Percentiles rank a stretch among this genome's conserved stretches.
These are phyloP conservation scores for Thozetella sp. DNA, from an alignment of 495 filamentous ascomycete species.

Conservation along the genomic window DNA sequence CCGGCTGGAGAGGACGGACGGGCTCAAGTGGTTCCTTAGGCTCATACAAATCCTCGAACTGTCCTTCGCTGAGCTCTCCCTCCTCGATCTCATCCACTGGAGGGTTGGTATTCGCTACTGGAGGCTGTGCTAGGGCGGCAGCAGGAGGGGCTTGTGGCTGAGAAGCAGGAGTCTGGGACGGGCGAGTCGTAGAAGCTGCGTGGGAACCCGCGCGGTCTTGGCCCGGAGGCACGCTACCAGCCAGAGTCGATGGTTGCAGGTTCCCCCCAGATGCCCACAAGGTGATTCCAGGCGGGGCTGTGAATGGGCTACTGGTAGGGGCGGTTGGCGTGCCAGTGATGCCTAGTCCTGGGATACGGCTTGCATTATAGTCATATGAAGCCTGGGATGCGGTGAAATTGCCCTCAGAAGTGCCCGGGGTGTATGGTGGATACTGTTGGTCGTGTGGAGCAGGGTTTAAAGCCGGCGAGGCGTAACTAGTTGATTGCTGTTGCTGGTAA, in stretches of 20 bases:
- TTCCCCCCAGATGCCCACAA: neutral
- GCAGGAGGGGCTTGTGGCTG: no score
- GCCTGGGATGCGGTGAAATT: conserved; percentile 17
- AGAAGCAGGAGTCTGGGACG: no score
- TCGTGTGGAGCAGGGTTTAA: conserved; percentile 6
- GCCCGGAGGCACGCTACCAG: neutral
- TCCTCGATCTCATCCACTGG: conserved; percentile 55
- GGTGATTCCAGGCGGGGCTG: neutral
- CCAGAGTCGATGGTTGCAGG: neutral
- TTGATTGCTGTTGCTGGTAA: conserved; percentile 11
- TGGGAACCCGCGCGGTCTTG: no score
- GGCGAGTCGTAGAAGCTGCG: no score
- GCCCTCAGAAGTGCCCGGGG: conserved; percentile 24
- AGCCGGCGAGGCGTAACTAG: conserved; percentile 18
- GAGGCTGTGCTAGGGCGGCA: neutral
- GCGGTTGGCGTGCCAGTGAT: conserved; percentile 16
- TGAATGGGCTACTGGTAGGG: neutral
- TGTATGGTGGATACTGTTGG: conserved; percentile 11
- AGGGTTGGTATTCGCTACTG: conserved; percentile 6
- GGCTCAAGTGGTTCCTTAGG: conserved; percentile 18
- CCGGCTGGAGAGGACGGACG: conserved; percentile 8
- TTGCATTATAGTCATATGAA: conserved; percentile 39
- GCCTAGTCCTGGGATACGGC: conserved; percentile 42
- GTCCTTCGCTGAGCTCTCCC: conserved; percentile 73
- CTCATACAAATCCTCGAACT: conserved; percentile 52